Evolutionary conservation across 805 yeast genomes (phyloP).

Genomic region (Myxozyma lipomycoides): DNA sequence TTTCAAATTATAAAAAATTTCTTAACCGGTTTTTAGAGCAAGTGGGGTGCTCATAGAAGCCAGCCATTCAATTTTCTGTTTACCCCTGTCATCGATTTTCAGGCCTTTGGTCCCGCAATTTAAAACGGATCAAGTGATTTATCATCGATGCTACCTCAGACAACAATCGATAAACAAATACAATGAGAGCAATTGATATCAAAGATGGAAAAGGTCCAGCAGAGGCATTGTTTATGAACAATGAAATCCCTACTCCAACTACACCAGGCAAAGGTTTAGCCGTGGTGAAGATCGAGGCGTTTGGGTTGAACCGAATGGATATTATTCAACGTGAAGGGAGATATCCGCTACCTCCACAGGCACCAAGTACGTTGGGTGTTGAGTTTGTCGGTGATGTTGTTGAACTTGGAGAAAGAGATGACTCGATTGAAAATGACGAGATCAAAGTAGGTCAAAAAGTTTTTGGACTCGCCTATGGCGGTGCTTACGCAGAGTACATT

Average conservation of each 20-base stretch:
- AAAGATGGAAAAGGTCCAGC: constrained; percentile 34
- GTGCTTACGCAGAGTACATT: constrained; percentile 41
- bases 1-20: no score
- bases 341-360: constrained; percentile 36
- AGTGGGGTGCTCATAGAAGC: background rate
- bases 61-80: background rate
- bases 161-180: no score
- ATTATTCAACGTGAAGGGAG: constrained; percentile 33
- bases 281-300: constrained; percentile 35
- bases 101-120: no score
- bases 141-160: no score
- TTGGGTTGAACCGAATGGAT: constrained; percentile 40
- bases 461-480: constrained; percentile 39
- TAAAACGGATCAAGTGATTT: no score
- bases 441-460: constrained; percentile 37
- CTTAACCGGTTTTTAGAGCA: background rate
- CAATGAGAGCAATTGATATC: constrained; percentile 35
- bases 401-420: constrained; percentile 14
- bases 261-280: constrained; percentile 30
- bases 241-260: constrained; percentile 27
- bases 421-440: constrained; percentile 15
- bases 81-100: background rate
- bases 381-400: constrained; percentile 39
- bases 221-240: constrained; percentile 31
- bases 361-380: constrained; percentile 37